Percentiles rank a stretch among this genome's conserved stretches.
These are phyloP conservation scores for Triticum urartu DNA, from an alignment of 176 grass and related monocot genomes.

Conservation along the genomic window DNA sequence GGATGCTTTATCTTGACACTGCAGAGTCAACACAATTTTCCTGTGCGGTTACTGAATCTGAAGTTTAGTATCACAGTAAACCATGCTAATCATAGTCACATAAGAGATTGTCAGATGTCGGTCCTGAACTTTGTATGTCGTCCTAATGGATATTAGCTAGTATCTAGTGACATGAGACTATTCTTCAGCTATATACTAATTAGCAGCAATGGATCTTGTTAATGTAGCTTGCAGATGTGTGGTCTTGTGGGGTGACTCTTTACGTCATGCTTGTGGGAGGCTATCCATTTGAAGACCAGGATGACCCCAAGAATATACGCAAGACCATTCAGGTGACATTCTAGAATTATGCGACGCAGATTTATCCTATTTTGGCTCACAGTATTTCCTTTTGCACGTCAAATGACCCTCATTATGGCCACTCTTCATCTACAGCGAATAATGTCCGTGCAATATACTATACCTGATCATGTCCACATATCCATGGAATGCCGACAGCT, in stretches of 20 bases:
- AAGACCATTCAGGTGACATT: constrained; percentile 78
- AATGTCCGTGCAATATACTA: constrained; percentile 80
- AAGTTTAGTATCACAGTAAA: constrained; percentile 7
- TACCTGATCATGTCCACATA: constrained; percentile 89
- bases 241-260: constrained; percentile 97
- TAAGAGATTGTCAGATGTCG: background rate
- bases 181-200: constrained; percentile 18
- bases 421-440: constrained; percentile 56
- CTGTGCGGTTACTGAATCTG: background rate
- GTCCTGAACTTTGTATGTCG: background rate
- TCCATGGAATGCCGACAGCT: constrained; percentile 75
- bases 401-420: constrained; percentile 18
- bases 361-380: background rate
- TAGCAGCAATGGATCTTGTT: constrained; percentile 26
- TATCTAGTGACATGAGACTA: background rate
- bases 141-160: constrained; percentile 1
- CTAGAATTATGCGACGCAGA: background rate
- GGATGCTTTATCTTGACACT: background rate
- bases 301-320: constrained; percentile 95
- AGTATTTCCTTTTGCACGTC: background rate
- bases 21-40: background rate
- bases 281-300: constrained; percentile 91
- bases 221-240: constrained; percentile 93
- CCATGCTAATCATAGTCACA: background rate
- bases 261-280: constrained; percentile 97